Evolutionary conservation across 2,329 filamentous ascomycete species (phyloP).

Genomic region (Calonectria multiphialidica): DNA sequence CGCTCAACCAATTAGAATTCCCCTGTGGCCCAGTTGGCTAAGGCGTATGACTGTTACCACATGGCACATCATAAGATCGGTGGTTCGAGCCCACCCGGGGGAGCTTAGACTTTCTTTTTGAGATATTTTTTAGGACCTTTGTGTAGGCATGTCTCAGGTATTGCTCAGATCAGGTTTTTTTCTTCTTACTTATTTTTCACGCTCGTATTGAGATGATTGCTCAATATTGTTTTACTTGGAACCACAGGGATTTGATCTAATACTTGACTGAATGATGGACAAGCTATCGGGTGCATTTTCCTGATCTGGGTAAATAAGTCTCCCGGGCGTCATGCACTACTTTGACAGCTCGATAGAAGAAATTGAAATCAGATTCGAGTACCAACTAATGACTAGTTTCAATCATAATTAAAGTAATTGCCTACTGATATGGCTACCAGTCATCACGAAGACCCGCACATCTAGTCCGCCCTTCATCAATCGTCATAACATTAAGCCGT

Average conservation of each 20-base stretch:
- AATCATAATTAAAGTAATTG: neutral
- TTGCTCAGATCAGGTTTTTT: neutral
- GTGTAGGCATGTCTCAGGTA: too few relatives aligned
- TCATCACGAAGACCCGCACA: neutral
- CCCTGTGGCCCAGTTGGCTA: constrained; percentile 64
- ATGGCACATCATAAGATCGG: constrained; percentile 17
- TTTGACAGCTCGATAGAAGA: neutral
- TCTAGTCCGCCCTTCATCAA: neutral
- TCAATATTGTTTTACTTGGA: too few relatives aligned
- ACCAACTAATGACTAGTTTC: neutral
- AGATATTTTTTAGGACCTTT: neutral
- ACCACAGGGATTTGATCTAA: too few relatives aligned
- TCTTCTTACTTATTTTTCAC: too few relatives aligned
- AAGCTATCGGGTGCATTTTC: neutral
- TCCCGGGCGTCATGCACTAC: neutral
- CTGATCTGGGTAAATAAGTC: too few relatives aligned
- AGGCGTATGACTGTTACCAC: constrained; percentile 69
- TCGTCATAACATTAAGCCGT: neutral
- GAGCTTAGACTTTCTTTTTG: neutral
- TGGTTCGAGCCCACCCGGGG: constrained; percentile 22
- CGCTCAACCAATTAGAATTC: constrained; percentile 16
- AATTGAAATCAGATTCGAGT: neutral
- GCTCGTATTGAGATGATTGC: neutral
- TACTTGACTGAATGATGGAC: neutral
- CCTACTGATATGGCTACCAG: neutral